phyloP scores from a whole-genome alignment of 208 protist species.

The Jaenimonas drosophilae region DNA sequence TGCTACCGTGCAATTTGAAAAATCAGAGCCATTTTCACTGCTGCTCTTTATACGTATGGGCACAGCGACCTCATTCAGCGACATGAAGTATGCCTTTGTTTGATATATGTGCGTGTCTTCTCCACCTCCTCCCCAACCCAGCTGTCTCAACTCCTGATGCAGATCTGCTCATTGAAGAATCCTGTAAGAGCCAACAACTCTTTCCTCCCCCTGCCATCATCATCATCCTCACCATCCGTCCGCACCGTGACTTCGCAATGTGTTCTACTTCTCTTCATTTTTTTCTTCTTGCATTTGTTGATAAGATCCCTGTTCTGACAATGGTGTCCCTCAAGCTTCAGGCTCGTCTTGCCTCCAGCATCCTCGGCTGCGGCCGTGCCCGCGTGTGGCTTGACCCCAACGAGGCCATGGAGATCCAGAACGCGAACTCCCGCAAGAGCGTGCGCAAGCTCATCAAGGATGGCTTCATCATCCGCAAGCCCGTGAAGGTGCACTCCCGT shows the following conservation, averaged over 20 bases:
- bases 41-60: too few relatives aligned
- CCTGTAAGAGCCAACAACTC: too few relatives aligned
- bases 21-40: too few relatives aligned
- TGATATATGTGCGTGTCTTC: too few relatives aligned
- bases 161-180: too few relatives aligned
- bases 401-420: slow-evolving; percentile 95
- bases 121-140: too few relatives aligned
- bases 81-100: too few relatives aligned
- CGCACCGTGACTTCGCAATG: background rate
- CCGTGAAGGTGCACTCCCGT: slow-evolving; percentile 93
- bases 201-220: too few relatives aligned
- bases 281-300: background rate
- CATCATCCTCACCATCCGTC: too few relatives aligned
- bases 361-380: slow-evolving; percentile 97
- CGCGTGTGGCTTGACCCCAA: slow-evolving; percentile 98
- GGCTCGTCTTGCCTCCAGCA: slow-evolving; percentile 96
- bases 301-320: background rate
- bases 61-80: too few relatives aligned
- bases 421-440: slow-evolving; percentile 95
- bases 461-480: slow-evolving; percentile 96
- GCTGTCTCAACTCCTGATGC: too few relatives aligned
- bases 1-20: too few relatives aligned
- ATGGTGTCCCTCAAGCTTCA: slow-evolving; percentile 92
- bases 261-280: background rate
- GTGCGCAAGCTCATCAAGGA: slow-evolving; percentile 97